Evolutionary conservation across 306 rosid species (phyloP).

Genomic region (Cucumis cinereus): DNA sequence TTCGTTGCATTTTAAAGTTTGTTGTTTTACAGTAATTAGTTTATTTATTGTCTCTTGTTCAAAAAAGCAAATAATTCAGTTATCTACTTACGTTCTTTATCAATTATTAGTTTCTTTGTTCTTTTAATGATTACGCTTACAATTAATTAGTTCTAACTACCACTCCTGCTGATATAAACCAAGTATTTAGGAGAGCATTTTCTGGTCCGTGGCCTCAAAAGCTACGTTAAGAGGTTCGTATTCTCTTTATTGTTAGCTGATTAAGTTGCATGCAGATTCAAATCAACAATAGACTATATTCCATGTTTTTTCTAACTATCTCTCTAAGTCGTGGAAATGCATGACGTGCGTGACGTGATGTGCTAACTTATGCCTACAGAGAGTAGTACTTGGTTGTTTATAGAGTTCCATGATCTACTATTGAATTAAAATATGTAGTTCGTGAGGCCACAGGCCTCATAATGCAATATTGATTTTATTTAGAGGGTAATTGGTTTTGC

Average conservation of each 20-base stretch:
- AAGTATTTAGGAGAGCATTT: constrained; percentile 77
- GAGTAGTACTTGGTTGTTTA: not conserved
- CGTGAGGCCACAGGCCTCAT: not conserved
- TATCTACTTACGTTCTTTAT: not conserved
- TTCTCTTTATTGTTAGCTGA: not conserved
- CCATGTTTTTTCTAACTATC: not conserved
- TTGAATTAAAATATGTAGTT: not conserved
- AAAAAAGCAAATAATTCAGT: not conserved
- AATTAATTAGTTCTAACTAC: constrained; percentile 39
- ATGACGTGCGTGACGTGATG: not conserved
- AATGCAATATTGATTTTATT: not conserved
- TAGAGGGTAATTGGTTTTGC: not conserved
- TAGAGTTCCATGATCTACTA: not conserved
- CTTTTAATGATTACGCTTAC: not conserved
- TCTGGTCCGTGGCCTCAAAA: constrained; percentile 79
- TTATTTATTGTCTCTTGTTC: no score
- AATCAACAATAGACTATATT: not conserved
- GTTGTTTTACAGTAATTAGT: not conserved
- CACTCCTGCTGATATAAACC: constrained; percentile 66
- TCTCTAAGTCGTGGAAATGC: not conserved
- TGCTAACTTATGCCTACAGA: not conserved
- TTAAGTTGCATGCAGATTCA: not conserved
- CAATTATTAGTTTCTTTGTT: not conserved
- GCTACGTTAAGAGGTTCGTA: constrained; percentile 70
- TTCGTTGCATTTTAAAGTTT: not conserved